Evolutionary conservation across 2,329 filamentous ascomycete genomes (phyloP), one percentile per base, ranked within the genome.

Genomic region (Claviceps spartinae): DNA sequence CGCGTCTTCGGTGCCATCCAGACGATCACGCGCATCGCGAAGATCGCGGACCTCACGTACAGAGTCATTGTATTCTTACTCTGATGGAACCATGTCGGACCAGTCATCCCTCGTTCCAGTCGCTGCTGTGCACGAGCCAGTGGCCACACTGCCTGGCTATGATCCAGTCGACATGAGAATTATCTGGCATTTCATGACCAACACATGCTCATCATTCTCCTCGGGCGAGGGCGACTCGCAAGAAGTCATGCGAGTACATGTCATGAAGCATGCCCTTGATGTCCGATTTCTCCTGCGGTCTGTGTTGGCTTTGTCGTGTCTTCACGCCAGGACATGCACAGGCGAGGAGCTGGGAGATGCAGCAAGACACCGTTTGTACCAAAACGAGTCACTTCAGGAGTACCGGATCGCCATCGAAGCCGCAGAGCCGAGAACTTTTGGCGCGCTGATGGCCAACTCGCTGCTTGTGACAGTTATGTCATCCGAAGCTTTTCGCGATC

Each of bases 281-380:
- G 70, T 68, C n/a, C 72, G 69, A 0, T 80, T 79, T 55, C 69
- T 80, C 37, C 75, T 80, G 73, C 67, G 79, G 56, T 72, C 70
- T 7, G 55, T 80, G n/a, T 69, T 79, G 54, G 76, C 69, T 11
- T 65, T 79, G 1, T 69, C 77, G 0, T 69, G 73, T 18, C 63
- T 76, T 22, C 74, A 79, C 55, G 49, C 49, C 41, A 49, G 14
- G 22, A 38, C 48, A 20, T 36, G 26, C 24, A 49, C 41, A 3
- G 52, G 52, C 52, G 46, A 54, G 26, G 49, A 54, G 20, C 13
- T 54, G 22, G 49, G 52, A 22, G 66, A 74, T 8, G 49, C 57
- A n/a, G 59, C 63, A 2, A 69, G 70, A 14, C 64, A 70, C 2
- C 58, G 71, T 8, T 52, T 57, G 7, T 79, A 79, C 59, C 70